Percentiles rank a stretch among this genome's conserved stretches.
These are phyloP conservation scores for Kappamyces sp. DNA, from an alignment of 192 early-diverging fungal species.

Conservation along the genomic window DNA sequence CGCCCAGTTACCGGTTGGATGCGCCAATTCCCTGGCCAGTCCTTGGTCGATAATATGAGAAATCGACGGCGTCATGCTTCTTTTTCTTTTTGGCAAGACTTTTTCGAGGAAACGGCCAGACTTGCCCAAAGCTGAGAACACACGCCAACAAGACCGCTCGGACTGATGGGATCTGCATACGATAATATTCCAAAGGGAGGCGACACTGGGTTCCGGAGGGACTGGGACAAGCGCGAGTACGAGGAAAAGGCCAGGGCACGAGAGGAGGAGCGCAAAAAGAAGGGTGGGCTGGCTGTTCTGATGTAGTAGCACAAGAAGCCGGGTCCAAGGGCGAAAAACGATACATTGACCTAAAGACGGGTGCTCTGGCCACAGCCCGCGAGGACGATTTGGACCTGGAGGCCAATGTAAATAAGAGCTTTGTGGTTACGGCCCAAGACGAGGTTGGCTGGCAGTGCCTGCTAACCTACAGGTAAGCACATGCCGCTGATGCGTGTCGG, in stretches of 20 bases:
- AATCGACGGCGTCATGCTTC: conserved; percentile 3
- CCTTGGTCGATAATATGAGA: not conserved
- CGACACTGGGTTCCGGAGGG: conserved; percentile 47
- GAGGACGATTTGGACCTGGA: conserved; percentile 64
- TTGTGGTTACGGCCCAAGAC: conserved; percentile 62
- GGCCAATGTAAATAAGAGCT: conserved; percentile 71
- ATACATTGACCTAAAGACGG: conserved; percentile 30
- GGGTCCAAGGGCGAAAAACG: conserved; percentile 22
- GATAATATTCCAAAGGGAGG: conserved; percentile 11
- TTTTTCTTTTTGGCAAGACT: conserved; percentile 13
- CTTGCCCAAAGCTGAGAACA: too few relatives aligned
- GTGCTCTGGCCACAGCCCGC: conserved; percentile 31
- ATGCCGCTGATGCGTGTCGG: conserved; percentile 4
- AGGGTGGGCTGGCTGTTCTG: conserved; percentile 9
- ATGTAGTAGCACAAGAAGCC: not conserved
- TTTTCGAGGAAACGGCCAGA: not conserved
- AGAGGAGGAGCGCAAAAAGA: conserved; percentile 35
- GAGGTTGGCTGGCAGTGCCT: not conserved
- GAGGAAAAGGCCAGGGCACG: conserved; percentile 60
- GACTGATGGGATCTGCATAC: not conserved
- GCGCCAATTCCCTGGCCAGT: not conserved
- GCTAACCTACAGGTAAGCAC: too few relatives aligned
- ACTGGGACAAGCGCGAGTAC: conserved; percentile 72
- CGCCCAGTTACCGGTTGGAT: too few relatives aligned
- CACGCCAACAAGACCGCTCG: not conserved